Percentiles rank a stretch among this genome's conserved stretches.
These are phyloP conservation scores for Selenicereus undatus DNA, from an alignment of 148 eudicot species.

Conservation along the genomic window DNA sequence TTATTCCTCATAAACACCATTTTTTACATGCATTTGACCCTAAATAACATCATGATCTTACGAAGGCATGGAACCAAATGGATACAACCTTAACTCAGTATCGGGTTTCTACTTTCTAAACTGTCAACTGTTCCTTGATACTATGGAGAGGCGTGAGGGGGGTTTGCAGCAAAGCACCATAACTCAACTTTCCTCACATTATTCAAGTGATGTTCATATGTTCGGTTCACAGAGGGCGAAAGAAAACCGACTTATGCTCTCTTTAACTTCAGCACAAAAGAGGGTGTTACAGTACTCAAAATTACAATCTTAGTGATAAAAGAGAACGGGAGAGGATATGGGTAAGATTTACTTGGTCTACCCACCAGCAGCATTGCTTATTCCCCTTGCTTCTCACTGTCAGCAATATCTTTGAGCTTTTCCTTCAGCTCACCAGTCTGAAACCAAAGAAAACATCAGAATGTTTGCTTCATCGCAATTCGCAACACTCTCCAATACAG, in stretches of 20 bases:
- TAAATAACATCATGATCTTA: too few relatives aligned
- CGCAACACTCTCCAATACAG: background rate
- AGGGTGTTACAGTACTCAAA: background rate
- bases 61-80: too few relatives aligned
- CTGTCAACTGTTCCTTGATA: too few relatives aligned
- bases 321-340: background rate
- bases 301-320: background rate
- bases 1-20: too few relatives aligned
- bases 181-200: background rate
- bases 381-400: conserved; percentile 25
- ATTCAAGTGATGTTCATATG: conserved; percentile 1
- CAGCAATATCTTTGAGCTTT: conserved; percentile 42
- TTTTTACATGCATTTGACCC: too few relatives aligned
- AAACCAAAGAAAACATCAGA: conserved; percentile 4
- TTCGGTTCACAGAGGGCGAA: background rate
- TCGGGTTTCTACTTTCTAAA: too few relatives aligned
- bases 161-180: too few relatives aligned
- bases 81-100: too few relatives aligned
- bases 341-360: background rate
- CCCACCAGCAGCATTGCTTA: background rate
- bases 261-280: background rate
- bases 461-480: background rate
- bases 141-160: too few relatives aligned
- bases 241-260: background rate
- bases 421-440: conserved; percentile 57